A percentile compares a stretch with the other conserved stretches of the same genome.
Conservation (phyloP, 2,329 filamentous ascomycete genomes). For the Capronia coronata region DNA sequence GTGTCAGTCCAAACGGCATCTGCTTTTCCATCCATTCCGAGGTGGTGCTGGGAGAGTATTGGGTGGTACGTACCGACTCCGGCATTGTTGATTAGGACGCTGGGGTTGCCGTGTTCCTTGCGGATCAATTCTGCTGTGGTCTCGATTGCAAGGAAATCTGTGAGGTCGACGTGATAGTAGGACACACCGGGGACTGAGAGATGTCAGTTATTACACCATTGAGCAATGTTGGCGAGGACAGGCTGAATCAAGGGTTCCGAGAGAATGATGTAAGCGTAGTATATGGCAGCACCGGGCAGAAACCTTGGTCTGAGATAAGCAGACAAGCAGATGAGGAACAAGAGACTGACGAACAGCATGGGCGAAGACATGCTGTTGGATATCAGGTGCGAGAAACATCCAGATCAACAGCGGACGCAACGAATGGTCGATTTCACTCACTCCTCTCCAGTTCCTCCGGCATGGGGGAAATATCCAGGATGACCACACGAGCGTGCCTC, state of each 20-base stretch:
- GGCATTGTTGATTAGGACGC: conserved; percentile 66
- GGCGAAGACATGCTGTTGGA: no score
- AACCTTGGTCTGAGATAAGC: no score
- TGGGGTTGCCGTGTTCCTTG: conserved; percentile 55
- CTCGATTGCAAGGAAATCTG: conserved; percentile 50
- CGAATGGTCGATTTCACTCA: conserved; percentile 1
- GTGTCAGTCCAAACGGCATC: not conserved
- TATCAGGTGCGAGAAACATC: no score
- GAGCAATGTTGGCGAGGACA: not conserved
- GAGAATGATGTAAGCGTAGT: not conserved
- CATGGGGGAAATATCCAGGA: conserved; percentile 57
- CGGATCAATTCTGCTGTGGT: conserved; percentile 41
- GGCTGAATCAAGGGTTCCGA: not conserved
- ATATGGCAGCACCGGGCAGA: no score
- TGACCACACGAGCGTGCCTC: conserved; percentile 61
- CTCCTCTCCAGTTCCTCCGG: conserved; percentile 22
- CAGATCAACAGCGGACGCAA: no score
- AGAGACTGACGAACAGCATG: not conserved
- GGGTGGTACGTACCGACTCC: conserved; percentile 47
- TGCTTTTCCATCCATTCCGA: no score
- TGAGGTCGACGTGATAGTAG: conserved; percentile 66
- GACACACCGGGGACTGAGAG: conserved; percentile 44
- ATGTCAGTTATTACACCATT: not conserved
- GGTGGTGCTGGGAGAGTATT: no score
- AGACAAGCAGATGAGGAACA: no score